Evolutionary conservation across 2,329 filamentous ascomycete species (phyloP), one percentile per base, ranked within the genome.

Genomic region (Fusarium sp.): DNA sequence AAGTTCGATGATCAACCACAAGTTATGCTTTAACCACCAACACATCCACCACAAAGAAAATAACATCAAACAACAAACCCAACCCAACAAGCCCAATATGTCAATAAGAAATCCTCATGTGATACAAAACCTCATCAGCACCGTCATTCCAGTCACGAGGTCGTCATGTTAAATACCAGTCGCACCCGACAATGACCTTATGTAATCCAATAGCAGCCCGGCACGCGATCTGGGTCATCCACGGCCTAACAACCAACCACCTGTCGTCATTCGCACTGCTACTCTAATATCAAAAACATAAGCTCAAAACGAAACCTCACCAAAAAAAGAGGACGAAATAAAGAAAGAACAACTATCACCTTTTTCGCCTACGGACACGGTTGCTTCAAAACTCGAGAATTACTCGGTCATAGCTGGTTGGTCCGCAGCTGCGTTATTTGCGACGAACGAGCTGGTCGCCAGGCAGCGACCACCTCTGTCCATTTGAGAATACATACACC

Each of bases 401-500:
- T 38, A 59, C 50, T 62, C 14, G 32, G 42, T 52, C 61, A 32
- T 34, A 48, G 42, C 45, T 55, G 51, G 61, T 63, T 69, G 61
- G 65, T 60, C 47, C 40, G 10, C 15, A 46, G 42, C 38, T 53
- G 26, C 57, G 49, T 26, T 54, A 50, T 52, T 59, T 54, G 56
- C 51, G 42, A 67, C 50, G 26, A 42, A 53, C 26, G 51, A 69
- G 65, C 66, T 69, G 61, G 67, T 70, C 67, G 67, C 67, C 67
- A 69, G 67, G 67, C 67, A 69, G 67, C 67, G 67, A 69, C 59
- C 54, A 61, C 62, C 53, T 68, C 62, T 53, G 46, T 42, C 51
- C 34, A 10, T 46, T 49, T 23, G 11, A 20, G 21, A 38, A 21
- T 15, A n/a, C 30, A 30, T 24, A 39, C 34, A 36, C 45, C 19